Conservation (phyloP, 192 early-diverging fungal genomes). For the Backusella parvicylindrica region DNA sequence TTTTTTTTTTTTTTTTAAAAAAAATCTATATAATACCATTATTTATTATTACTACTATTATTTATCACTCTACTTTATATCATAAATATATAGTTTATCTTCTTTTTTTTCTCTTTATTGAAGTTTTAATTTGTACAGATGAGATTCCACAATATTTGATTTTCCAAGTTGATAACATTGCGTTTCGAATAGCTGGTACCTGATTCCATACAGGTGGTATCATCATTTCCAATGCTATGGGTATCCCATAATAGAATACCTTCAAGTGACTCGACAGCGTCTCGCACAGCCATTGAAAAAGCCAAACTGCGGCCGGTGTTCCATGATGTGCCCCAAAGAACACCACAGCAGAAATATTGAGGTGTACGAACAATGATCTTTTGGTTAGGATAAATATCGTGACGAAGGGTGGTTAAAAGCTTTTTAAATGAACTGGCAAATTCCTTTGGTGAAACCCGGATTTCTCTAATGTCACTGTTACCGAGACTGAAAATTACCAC, state of each 20-base stretch:
- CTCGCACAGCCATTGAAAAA: constrained; percentile 19
- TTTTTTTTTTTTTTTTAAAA: background rate
- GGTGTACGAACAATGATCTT: constrained; percentile 28
- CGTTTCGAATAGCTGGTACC: constrained; percentile 19
- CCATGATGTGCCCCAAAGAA: constrained; percentile 24
- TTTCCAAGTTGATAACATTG: constrained; percentile 29
- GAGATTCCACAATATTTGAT: constrained; percentile 28
- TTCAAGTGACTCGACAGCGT: background rate
- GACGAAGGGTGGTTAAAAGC: background rate
- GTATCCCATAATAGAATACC: constrained; percentile 28
- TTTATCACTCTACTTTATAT: too few species aligned
- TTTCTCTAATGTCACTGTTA: constrained; percentile 21
- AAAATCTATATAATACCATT: background rate
- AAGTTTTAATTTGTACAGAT: constrained; percentile 6
- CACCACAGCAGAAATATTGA: constrained; percentile 18
- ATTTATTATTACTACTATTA: background rate
- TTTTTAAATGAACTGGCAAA: constrained; percentile 11
- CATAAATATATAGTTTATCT: background rate
- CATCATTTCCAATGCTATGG: constrained; percentile 18
- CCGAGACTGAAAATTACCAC: constrained; percentile 24
- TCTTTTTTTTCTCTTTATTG: background rate
- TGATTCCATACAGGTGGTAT: constrained; percentile 13
- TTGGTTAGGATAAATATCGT: constrained; percentile 19
- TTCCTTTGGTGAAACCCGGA: constrained; percentile 8
- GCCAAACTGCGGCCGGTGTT: constrained; percentile 21